phyloP scores from a whole-genome alignment of 2,329 filamentous ascomycete species.

The Chrysoporthe cubensis region DNA sequence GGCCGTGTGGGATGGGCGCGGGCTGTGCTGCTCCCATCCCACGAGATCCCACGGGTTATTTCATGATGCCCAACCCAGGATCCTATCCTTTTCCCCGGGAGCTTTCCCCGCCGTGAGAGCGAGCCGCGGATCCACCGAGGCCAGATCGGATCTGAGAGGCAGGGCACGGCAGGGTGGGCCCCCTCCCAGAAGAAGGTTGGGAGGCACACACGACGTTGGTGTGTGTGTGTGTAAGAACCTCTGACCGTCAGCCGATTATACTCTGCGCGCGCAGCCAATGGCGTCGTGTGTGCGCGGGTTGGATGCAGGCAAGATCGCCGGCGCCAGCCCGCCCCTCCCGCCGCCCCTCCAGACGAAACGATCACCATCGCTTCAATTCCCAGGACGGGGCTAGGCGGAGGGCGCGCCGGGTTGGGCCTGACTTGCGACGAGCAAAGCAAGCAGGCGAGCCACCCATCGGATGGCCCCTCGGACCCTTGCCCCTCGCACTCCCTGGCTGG shows the following conservation, averaged over 20 bases:
- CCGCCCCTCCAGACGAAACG: background rate
- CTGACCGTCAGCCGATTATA: background rate
- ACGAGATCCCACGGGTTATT: background rate
- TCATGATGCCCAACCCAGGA: background rate
- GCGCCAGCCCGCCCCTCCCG: too few relatives aligned
- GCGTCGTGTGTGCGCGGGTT: background rate
- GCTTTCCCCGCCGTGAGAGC: background rate
- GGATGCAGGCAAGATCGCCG: background rate
- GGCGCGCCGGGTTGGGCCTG: too few relatives aligned
- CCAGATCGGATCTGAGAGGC: too few relatives aligned
- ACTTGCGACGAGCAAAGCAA: too few relatives aligned
- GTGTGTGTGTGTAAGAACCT: background rate
- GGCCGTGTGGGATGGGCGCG: too few relatives aligned
- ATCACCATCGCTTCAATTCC: background rate
- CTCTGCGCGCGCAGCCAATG: background rate
- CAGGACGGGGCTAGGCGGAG: background rate
- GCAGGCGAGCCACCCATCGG: too few relatives aligned
- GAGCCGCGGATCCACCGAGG: background rate
- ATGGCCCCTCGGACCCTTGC: background rate
- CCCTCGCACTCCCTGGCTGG: background rate
- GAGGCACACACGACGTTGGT: background rate
- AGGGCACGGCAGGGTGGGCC: too few relatives aligned
- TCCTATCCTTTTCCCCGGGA: background rate
- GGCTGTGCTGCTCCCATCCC: too few relatives aligned
- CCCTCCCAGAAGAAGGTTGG: too few relatives aligned